Percentiles rank a stretch among this genome's conserved stretches.
phyloP scores from a whole-genome alignment of 2,329 filamentous ascomycete genomes.

The Penicillium vulpinum region DNA sequence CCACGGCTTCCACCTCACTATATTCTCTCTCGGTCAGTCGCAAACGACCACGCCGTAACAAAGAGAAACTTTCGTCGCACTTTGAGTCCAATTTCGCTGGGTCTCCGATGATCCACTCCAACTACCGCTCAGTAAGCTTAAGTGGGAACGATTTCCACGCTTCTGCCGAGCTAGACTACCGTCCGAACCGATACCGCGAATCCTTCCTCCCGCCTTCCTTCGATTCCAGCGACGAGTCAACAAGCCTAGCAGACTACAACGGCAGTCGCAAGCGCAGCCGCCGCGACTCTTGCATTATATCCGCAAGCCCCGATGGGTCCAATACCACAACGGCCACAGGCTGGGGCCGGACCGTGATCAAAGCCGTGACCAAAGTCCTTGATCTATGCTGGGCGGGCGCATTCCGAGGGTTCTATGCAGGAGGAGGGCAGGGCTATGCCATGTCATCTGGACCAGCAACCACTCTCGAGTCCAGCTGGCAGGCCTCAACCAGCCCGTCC shows the following conservation, averaged over 20 bases:
- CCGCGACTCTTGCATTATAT: conserved; percentile 31
- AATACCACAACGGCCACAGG: conserved; percentile 26
- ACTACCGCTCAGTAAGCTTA: conserved; percentile 39
- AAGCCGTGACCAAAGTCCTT: conserved; percentile 67
- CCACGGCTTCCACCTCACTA: conserved; percentile 41
- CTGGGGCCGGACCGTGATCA: conserved; percentile 46
- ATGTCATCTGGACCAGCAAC: conserved; percentile 43
- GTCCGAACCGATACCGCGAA: conserved; percentile 45
- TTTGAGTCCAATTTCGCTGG: conserved; percentile 31
- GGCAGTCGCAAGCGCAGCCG: conserved; percentile 36
- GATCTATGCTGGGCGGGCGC: conserved; percentile 72
- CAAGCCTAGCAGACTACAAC: conserved; percentile 17
- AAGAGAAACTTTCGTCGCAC: conserved; percentile 24
- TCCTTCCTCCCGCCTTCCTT: conserved; percentile 27
- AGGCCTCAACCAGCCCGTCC: conserved; percentile 22
- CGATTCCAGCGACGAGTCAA: conserved; percentile 29
- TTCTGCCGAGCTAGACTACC: conserved; percentile 41
- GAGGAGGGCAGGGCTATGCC: conserved; percentile 72
- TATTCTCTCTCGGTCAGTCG: conserved; percentile 38
- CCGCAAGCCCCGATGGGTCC: conserved; percentile 19
- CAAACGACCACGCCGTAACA: conserved; percentile 35
- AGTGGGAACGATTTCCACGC: conserved; percentile 23
- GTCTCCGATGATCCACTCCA: conserved; percentile 40
- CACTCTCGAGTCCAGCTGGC: conserved; percentile 30
- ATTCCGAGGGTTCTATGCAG: conserved; percentile 84